Evolutionary conservation across 2,329 filamentous ascomycete species (phyloP).

Genomic region (Trichoderma asperellum): DNA sequence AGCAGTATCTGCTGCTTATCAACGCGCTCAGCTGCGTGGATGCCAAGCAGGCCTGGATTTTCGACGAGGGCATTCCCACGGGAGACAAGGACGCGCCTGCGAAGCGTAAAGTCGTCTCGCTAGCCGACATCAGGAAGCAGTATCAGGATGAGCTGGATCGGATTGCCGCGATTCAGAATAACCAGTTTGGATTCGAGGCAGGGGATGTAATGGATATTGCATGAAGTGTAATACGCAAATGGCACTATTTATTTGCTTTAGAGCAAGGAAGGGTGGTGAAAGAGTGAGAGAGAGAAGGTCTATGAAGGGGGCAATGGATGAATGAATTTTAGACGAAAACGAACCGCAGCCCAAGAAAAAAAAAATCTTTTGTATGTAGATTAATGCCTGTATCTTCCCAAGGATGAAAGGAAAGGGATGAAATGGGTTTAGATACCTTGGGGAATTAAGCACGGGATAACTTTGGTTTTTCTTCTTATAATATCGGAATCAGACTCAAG

Average conservation of each 20-base stretch:
- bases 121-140: constrained; percentile 83
- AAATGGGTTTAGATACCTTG: constrained; percentile 39
- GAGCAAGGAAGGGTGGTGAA: not conserved
- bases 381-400: constrained; percentile 20
- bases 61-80: constrained; percentile 42
- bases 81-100: constrained; percentile 32
- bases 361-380: constrained; percentile 16
- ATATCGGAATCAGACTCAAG: not conserved
- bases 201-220: constrained; percentile 59
- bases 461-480: constrained; percentile 24
- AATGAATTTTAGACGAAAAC: constrained; percentile 3
- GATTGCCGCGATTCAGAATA: constrained; percentile 83
- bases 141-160: constrained; percentile 91
- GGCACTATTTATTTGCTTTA: not conserved
- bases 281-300: not conserved
- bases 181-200: constrained; percentile 77
- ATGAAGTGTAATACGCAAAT: constrained; percentile 34
- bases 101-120: constrained; percentile 78
- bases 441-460: constrained; percentile 36
- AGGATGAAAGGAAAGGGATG: constrained; percentile 13
- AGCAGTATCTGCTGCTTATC: constrained; percentile 87
- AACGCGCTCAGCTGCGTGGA: constrained; percentile 89
- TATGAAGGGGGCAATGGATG: not conserved
- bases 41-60: constrained; percentile 79
- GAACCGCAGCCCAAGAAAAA: not conserved